Evolutionary conservation across 176 grass and related monocot genomes (phyloP).

Genomic region (Pontederia crassipes): DNA sequence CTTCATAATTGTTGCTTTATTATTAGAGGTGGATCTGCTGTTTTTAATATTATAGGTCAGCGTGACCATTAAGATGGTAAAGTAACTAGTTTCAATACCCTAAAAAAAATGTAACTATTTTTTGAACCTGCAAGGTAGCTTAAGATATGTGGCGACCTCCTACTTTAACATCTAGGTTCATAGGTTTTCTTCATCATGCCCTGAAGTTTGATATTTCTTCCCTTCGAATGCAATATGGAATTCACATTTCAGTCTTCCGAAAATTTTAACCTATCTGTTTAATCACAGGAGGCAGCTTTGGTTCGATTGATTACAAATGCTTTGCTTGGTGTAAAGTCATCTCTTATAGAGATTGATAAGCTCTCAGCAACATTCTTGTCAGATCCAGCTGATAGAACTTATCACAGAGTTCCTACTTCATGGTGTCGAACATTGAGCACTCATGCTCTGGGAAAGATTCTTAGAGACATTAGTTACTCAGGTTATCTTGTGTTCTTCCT

Average conservation of each 20-base stretch:
- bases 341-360: conserved; percentile 69
- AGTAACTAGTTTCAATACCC: too few relatives aligned
- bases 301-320: conserved; percentile 70
- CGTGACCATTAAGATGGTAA: too few relatives aligned
- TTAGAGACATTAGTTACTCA: conserved; percentile 47
- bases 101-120: too few relatives aligned
- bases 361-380: conserved; percentile 47
- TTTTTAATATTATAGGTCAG: too few relatives aligned
- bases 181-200: too few relatives aligned
- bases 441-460: conserved; percentile 49
- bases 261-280: conserved; percentile 4
- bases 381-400: conserved; percentile 70
- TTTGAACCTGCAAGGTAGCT: too few relatives aligned
- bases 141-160: too few relatives aligned
- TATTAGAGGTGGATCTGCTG: too few relatives aligned
- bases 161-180: too few relatives aligned
- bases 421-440: conserved; percentile 79
- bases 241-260: too few relatives aligned
- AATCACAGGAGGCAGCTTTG: conserved; percentile 63
- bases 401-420: conserved; percentile 38
- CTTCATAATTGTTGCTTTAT: too few relatives aligned
- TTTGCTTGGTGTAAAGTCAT: conserved; percentile 60
- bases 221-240: background rate
- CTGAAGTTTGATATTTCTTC: background rate
- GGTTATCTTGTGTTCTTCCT: conserved; percentile 76